Conservation (phyloP, 2,329 filamentous ascomycete genomes). For the Cytospora chrysosperma region DNA sequence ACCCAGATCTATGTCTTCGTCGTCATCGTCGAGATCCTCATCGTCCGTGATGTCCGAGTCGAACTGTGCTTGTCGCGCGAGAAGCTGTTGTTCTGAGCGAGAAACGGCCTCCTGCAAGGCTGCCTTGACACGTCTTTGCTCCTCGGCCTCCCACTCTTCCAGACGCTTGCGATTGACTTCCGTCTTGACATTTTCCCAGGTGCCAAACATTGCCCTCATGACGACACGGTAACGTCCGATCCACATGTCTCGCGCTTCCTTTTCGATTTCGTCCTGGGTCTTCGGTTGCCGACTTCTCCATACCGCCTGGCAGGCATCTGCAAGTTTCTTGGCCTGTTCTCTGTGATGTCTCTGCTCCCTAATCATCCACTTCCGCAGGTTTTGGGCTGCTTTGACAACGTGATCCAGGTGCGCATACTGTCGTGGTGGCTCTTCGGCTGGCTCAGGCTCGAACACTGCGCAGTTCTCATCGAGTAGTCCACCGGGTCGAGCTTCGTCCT, state of each 20-base stretch:
- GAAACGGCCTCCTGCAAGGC: conserved; percentile 73
- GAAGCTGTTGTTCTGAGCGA: conserved; percentile 66
- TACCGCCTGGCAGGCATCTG: conserved; percentile 73
- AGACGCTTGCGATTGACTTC: conserved; percentile 62
- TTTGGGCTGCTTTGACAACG: conserved; percentile 72
- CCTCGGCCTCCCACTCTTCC: conserved; percentile 63
- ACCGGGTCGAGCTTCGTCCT: conserved; percentile 71
- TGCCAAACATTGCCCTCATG: conserved; percentile 54
- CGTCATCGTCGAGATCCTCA: conserved; percentile 37
- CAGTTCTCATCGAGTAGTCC: conserved; percentile 72
- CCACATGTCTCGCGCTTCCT: conserved; percentile 69
- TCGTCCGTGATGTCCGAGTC: conserved; percentile 53
- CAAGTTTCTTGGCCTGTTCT: conserved; percentile 73
- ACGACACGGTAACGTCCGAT: conserved; percentile 70
- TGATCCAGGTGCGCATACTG: conserved; percentile 91
- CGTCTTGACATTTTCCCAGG: conserved; percentile 62
- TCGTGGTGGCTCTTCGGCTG: conserved; percentile 67
- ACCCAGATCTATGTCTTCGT: conserved; percentile 42
- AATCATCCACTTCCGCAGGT: conserved; percentile 77
- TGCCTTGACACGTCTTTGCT: conserved; percentile 63
- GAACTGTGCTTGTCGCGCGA: conserved; percentile 55
- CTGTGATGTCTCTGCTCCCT: conserved; percentile 78
- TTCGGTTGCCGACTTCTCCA: conserved; percentile 74
- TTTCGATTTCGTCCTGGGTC: conserved; percentile 75
- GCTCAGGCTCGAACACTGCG: conserved; percentile 70